A percentile compares a stretch with the other conserved stretches of the same genome.
These are phyloP conservation scores for Mycocentrospora acerina DNA, from an alignment of 2,329 filamentous ascomycete species.

Conservation along the genomic window DNA sequence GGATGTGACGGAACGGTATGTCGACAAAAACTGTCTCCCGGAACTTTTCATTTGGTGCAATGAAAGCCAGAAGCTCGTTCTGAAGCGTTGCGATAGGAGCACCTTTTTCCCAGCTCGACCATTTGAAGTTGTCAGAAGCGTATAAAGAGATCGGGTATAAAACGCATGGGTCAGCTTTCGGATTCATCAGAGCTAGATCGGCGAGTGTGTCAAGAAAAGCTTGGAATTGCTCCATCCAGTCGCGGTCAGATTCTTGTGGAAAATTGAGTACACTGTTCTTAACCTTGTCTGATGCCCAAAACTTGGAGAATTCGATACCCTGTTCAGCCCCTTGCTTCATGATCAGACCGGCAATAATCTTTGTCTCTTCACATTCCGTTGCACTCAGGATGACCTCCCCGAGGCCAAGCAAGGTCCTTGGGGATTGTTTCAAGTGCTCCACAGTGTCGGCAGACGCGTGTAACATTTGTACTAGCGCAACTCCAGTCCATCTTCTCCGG, in stretches of 20 bases:
- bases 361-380: slow-evolving; percentile 30
- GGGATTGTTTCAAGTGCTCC: slow-evolving; percentile 13
- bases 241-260: slow-evolving; percentile 12
- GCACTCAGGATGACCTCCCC: slow-evolving; percentile 26
- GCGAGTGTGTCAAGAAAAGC: slow-evolving; percentile 27
- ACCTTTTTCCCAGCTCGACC: slow-evolving; percentile 12
- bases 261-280: slow-evolving; percentile 24
- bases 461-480: slow-evolving; percentile 33
- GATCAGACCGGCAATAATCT: slow-evolving; percentile 33
- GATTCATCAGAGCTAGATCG: slow-evolving; percentile 14
- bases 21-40: slow-evolving; percentile 27
- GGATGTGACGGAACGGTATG: slow-evolving; percentile 27
- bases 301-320: slow-evolving; percentile 23
- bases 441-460: slow-evolving; percentile 15
- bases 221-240: slow-evolving; percentile 34
- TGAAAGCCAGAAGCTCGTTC: slow-evolving; percentile 20
- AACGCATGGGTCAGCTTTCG: slow-evolving; percentile 13
- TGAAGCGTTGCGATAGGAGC: slow-evolving; percentile 19
- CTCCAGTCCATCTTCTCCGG: slow-evolving; percentile 34
- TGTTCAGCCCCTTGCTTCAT: slow-evolving; percentile 26
- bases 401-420: slow-evolving; percentile 15
- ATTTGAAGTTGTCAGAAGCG: slow-evolving; percentile 24
- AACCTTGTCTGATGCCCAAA: slow-evolving; percentile 31
- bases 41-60: slow-evolving; percentile 17
- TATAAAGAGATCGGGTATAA: slow-evolving; percentile 25